Conservation (phyloP, 305 asterid species). For the Solanum hybrid region DNA sequence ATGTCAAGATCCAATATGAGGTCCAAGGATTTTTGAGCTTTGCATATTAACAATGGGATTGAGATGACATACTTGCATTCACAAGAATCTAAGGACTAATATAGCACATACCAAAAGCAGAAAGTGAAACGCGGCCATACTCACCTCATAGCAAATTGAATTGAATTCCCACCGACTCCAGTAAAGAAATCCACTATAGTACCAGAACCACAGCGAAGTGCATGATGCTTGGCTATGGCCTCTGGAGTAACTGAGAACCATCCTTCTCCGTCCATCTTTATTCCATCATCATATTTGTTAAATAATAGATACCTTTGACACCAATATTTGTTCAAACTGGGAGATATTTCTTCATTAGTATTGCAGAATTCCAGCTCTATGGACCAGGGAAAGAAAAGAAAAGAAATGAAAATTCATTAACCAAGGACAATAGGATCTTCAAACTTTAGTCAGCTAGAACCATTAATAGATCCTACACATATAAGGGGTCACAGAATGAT, state of each 20-base stretch:
- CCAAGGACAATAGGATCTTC: neutral
- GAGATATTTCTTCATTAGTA: slow-evolving; percentile 30
- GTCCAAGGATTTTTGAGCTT: neutral
- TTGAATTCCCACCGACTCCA: slow-evolving; percentile 91
- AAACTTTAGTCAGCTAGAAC: neutral
- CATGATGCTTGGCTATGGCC: slow-evolving; percentile 75
- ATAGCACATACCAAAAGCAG: slow-evolving; percentile 9
- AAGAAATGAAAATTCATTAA: slow-evolving; percentile 1
- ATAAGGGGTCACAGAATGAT: neutral
- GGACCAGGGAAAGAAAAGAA: slow-evolving; percentile 1
- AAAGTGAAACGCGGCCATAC: slow-evolving; percentile 1
- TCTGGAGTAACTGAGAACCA: slow-evolving; percentile 97
- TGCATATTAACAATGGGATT: neutral
- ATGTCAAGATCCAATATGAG: neutral
- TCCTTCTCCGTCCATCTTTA: slow-evolving; percentile 93
- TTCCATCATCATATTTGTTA: slow-evolving; percentile 65
- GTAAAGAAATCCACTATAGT: slow-evolving; percentile 64
- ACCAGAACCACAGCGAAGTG: slow-evolving; percentile 66
- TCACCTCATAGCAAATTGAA: slow-evolving; percentile 78
- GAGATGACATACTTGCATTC: neutral
- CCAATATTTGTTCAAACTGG: slow-evolving; percentile 76
- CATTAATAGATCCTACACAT: neutral
- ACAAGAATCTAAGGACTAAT: neutral
- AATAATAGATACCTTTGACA: slow-evolving; percentile 63
- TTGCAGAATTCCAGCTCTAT: slow-evolving; percentile 29